phyloP scores from a whole-genome alignment of 495 filamentous ascomycete species.

The Sabuloglossum arenarium region DNA sequence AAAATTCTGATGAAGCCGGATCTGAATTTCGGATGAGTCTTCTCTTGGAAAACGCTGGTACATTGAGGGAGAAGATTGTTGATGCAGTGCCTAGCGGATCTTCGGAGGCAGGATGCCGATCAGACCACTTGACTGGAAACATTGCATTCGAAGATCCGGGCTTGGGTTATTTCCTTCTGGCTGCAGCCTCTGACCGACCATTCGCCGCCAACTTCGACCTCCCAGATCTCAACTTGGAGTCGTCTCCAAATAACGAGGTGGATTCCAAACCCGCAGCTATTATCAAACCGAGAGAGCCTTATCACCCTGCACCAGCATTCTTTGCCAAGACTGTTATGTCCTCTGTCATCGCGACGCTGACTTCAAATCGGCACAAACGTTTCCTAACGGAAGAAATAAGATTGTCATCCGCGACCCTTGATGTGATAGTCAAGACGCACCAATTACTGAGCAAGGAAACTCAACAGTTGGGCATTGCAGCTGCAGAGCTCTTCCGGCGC shows the following conservation, averaged over 20 bases:
- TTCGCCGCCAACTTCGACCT: conserved; percentile 43
- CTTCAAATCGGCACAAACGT: conserved; percentile 36
- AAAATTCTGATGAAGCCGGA: conserved; percentile 38
- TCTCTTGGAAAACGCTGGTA: conserved; percentile 39
- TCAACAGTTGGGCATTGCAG: conserved; percentile 44
- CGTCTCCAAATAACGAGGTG: background rate
- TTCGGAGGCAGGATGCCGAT: background rate
- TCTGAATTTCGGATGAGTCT: conserved; percentile 52
- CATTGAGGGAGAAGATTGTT: conserved; percentile 33
- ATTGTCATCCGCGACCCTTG: conserved; percentile 52
- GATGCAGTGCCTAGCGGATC: background rate
- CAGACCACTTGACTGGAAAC: conserved; percentile 31
- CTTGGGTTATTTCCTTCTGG: conserved; percentile 61
- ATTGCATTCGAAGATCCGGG: conserved; percentile 51
- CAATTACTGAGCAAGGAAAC: conserved; percentile 55
- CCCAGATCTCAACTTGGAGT: background rate
- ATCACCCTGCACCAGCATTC: conserved; percentile 45
- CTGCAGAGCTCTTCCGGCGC: conserved; percentile 61
- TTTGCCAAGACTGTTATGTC: conserved; percentile 37
- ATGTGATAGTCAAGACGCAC: conserved; percentile 57
- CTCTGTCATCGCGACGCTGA: conserved; percentile 33
- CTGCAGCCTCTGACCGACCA: conserved; percentile 38
- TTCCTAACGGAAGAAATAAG: conserved; percentile 49
- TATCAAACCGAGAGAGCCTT: conserved; percentile 38
- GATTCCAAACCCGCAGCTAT: conserved; percentile 4